Evolutionary conservation across 2,329 filamentous ascomycete species (phyloP), one percentile per base, ranked within the genome.

Genomic region (Apiospora phragmitis): DNA sequence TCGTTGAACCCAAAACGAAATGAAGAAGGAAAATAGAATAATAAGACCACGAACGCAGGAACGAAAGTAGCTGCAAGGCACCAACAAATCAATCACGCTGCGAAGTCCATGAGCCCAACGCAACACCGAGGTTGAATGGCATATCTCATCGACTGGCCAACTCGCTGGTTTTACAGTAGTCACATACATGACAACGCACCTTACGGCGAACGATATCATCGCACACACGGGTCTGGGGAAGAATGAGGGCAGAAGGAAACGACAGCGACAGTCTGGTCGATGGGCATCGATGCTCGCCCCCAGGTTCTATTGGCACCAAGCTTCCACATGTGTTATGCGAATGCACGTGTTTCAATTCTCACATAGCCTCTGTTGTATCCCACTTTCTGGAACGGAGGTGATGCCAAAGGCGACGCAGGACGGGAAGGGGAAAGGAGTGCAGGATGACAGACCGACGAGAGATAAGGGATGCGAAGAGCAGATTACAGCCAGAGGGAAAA

Each of bases 171-270:
- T 38, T 62, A 62, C 55, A 38, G 55, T 62, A 62, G 55, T 38
- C 55, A 62, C 55, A 29, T n/a, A 62, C 55, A 62, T 62, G 55
- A 62, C n/a, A n/a, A n/a, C 55, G 55, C 55, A 62, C 55, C 55
- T 62, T 62, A 62, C 32, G 55, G 29, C 32, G 55, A 62, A 62
- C 21, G 32, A 21, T 38, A 38, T 18, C 29, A 62, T 62, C 32
- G 55, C 55, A 62, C 55, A 62, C 32, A 62, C 29, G 32, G 55
- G 32, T 21, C 35, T 9, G 29, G 32, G 55, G 51, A 29, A 18
- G 51, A n/a, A 4, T 21, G 51, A 35, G 16, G 32, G 35, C 32
- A 62, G 38, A 62, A n/a, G 32, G 32, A 32, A 38, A 38, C 21
- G 21, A 62, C 55, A 62, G 55, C 18, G 55, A 21, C 55, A 16